Conservation (phyloP, 768 basidiomycete species). For the Strobilomyces dryophilus region DNA sequence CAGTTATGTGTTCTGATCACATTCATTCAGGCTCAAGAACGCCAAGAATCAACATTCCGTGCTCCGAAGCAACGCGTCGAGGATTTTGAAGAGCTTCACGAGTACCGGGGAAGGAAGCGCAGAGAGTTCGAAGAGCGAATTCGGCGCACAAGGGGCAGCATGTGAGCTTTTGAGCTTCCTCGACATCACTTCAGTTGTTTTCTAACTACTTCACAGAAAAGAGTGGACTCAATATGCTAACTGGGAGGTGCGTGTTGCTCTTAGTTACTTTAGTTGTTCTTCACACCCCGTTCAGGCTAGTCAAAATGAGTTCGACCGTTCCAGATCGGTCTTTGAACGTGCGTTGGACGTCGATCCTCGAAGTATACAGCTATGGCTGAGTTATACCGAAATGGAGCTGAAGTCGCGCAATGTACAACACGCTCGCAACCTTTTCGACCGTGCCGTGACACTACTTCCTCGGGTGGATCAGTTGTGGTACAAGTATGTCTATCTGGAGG, state of each 20-base stretch:
- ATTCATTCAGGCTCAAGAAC: conserved; percentile 78
- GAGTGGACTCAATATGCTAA: conserved; percentile 86
- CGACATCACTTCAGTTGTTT: neutral
- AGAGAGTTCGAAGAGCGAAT: conserved; percentile 94
- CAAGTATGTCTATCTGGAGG: conserved; percentile 98
- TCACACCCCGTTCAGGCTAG: conserved; percentile 54
- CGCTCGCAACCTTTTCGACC: conserved; percentile 93
- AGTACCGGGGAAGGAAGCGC: conserved; percentile 88
- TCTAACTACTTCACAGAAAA: conserved; percentile 45
- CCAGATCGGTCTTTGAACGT: conserved; percentile 94
- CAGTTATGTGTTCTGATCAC: conserved; percentile 1
- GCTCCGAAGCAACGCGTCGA: conserved; percentile 95
- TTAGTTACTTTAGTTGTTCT: neutral
- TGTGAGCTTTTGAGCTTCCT: conserved; percentile 50
- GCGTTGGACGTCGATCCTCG: conserved; percentile 94
- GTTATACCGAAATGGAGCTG: conserved; percentile 95
- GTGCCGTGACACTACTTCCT: conserved; percentile 93
- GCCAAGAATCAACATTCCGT: conserved; percentile 87
- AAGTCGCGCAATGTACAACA: conserved; percentile 98
- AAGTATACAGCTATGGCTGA: conserved; percentile 88
- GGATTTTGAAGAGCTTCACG: conserved; percentile 88
- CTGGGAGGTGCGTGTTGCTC: conserved; percentile 60
- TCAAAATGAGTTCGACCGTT: conserved; percentile 94
- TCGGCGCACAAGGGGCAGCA: conserved; percentile 72
- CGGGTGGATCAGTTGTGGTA: conserved; percentile 98